Base-by-base conservation (phyloP, 2,329 filamentous ascomycete species). In the Hypomyces perniciosus region DNA sequence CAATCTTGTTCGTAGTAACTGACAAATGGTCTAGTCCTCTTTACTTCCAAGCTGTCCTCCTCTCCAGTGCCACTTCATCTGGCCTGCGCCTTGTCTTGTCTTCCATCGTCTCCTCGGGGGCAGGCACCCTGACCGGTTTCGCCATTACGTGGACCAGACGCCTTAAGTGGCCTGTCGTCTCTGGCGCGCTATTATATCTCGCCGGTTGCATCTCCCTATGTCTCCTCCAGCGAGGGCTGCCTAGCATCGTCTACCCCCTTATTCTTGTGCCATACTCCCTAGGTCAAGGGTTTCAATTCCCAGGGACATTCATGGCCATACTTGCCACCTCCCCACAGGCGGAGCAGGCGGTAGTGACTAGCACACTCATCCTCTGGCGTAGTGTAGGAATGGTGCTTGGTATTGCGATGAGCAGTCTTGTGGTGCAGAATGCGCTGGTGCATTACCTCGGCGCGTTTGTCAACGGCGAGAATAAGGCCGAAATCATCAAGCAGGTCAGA, bases 31-130 rank as follows among this genome's bases (percentile, higher is more conserved):
- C 4, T 29, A 81, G 81, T 5, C 87, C 87, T 1, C 72, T 91
- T 6, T 91, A 85, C 71, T 90, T 88, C 69, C 86, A 89, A 63
- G 85, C 83, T 35, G 85, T 89, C 28, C 81, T 88, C 44, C 75
- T 86, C 46, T 82, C 84, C 52, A 78, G 76, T 5, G 83, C 87
- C 12, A 89, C 86, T 1, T 72, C 76, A 27, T 88, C 86, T 1
- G 87, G 87, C n/a, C 77, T 90, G 29, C 79, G 83, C 40, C 82
- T 91, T 48, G 76, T 88, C 20, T 72, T 84, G 6, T 82, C 84
- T 4, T 81, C 82, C 1, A 58, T 83, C 28, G 77, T 77, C 2
- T 68, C 79, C 29, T 82, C 81, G 40, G 42, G 67, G 33, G 68
- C 74, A 6, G 84, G 83, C 41, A 74, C 81, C 1, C 62, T 72